phyloP scores from a whole-genome alignment of 176 grass and related monocot species.

The Sorghum bicolor region Sorghum_bicolor_NCBIv3 NC_012877.2:57632501-57633000 shows the following conservation, averaged over 20 bases:
- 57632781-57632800: neutral
- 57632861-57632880: neutral
- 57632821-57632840: conserved; percentile 11
- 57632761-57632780: neutral
- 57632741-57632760: neutral
- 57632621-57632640: neutral
- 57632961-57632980: neutral
- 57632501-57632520: conserved; percentile 68
- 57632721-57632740: neutral
- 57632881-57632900: neutral
- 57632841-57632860: neutral
- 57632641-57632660: neutral
- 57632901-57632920: neutral
- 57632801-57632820: neutral
- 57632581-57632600: conserved; percentile 72
- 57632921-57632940: neutral
- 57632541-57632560: conserved; percentile 69
- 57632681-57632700: neutral
- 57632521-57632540: conserved; percentile 47
- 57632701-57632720: neutral
- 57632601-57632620: conserved; percentile 41
- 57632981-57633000: neutral
- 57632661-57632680: neutral
- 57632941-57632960: neutral
- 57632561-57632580: conserved; percentile 86